Percentiles rank a stretch among this genome's conserved stretches.
Evolutionary conservation across 108 stramenopile species (phyloP).

Genomic region (Mediolabrus comicus): DNA sequence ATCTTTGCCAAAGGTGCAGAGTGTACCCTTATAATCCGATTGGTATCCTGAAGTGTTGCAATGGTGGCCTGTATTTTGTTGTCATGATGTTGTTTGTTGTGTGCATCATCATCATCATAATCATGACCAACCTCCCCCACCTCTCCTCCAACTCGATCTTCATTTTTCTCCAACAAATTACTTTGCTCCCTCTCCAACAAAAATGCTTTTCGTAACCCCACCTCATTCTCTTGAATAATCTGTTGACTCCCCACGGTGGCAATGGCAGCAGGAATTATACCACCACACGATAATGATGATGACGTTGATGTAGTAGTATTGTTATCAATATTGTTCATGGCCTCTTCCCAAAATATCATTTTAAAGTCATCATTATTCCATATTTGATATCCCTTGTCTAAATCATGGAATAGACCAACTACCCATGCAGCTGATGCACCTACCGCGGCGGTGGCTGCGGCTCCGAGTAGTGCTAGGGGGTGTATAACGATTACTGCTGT

Average conservation of each 20-base stretch:
- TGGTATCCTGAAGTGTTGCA: not conserved
- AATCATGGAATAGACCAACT: conserved; percentile 29
- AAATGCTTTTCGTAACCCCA: conserved; percentile 5
- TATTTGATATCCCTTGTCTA: conserved; percentile 33
- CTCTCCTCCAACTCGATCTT: not conserved
- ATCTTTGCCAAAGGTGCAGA: not conserved
- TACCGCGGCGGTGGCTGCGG: conserved; percentile 12
- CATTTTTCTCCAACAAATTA: conserved; percentile 4
- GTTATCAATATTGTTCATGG: not conserved
- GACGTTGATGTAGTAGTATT: not conserved
- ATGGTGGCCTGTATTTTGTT: not conserved
- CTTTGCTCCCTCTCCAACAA: conserved; percentile 12
- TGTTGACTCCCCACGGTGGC: conserved; percentile 7
- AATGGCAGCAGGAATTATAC: not conserved
- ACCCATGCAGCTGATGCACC: conserved; percentile 40
- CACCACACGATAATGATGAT: no score
- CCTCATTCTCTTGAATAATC: conserved; percentile 22
- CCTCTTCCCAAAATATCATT: conserved; percentile 37
- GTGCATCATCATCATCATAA: not conserved
- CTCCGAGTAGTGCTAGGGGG: not conserved
- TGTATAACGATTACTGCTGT: not conserved
- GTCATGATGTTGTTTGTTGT: not conserved
- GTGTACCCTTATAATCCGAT: not conserved
- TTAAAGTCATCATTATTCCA: conserved; percentile 36
- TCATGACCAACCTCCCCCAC: not conserved